Evolutionary conservation across 192 early-diverging fungal genomes (phyloP).

Genomic region (Backusella tuberculispora): DNA sequence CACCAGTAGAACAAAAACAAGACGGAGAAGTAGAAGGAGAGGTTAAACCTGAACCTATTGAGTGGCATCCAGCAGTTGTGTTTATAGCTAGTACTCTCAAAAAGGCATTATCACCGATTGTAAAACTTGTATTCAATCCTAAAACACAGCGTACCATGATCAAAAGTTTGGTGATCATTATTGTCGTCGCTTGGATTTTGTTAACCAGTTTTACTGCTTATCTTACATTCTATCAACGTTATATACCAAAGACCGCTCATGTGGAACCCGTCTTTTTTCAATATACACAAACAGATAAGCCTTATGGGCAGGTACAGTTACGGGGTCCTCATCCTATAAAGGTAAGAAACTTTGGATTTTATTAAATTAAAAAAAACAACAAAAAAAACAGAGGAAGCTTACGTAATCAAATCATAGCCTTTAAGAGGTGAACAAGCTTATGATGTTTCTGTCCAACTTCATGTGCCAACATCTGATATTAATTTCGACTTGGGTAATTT

Average conservation of each 20-base stretch:
- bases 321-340: constrained; percentile 6
- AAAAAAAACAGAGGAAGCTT: neutral
- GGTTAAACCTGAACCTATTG: constrained; percentile 13
- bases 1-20: neutral
- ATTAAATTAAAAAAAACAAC: no score
- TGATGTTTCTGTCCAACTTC: constrained; percentile 31
- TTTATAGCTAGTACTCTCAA: constrained; percentile 4
- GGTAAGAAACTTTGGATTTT: neutral
- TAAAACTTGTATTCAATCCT: constrained; percentile 32
- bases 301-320: neutral
- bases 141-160: constrained; percentile 33
- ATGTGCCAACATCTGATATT: constrained; percentile 38
- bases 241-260: constrained; percentile 37
- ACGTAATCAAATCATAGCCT: constrained; percentile 24
- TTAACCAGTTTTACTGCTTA: constrained; percentile 34
- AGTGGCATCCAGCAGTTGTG: constrained; percentile 27
- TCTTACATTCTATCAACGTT: constrained; percentile 38
- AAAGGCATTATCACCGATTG: constrained; percentile 21
- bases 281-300: constrained; percentile 18
- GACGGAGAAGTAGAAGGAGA: constrained; percentile 9
- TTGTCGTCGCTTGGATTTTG: constrained; percentile 34
- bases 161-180: constrained; percentile 22
- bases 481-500: constrained; percentile 40
- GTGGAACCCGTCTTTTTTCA: constrained; percentile 38
- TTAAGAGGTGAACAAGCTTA: constrained; percentile 39